Percentiles rank a stretch among this genome's conserved stretches.
Evolutionary conservation across 1,139 yeast genomes (phyloP).

Genomic region (Candida freyschussii): DNA sequence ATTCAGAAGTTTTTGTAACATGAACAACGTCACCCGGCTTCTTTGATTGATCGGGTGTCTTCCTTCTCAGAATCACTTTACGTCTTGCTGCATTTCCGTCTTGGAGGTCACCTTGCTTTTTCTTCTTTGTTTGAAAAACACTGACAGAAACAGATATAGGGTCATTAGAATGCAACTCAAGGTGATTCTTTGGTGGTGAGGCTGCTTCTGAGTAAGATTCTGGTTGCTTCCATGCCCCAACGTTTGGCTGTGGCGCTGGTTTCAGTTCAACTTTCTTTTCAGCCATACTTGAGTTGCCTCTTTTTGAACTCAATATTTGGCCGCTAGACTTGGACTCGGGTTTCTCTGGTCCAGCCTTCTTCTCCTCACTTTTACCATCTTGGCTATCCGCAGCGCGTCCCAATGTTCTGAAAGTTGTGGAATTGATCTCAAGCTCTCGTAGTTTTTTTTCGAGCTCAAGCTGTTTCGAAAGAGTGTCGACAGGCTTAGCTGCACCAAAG

Average conservation of each 20-base stretch:
- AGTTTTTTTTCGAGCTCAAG: conserved; percentile 45
- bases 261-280: conserved; percentile 7
- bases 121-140: conserved; percentile 10
- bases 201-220: conserved; percentile 7
- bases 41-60: conserved; percentile 19
- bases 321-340: conserved; percentile 1
- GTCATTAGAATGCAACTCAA: conserved; percentile 9
- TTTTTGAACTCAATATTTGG: conserved; percentile 3
- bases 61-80: conserved; percentile 20
- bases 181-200: conserved; percentile 11
- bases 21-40: conserved; percentile 8
- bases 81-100: conserved; percentile 10
- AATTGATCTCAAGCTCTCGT: conserved; percentile 44
- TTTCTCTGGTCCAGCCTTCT: conserved; percentile 1
- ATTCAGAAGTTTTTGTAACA: neutral
- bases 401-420: conserved; percentile 53
- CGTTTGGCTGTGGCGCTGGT: conserved; percentile 18
- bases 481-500: conserved; percentile 52
- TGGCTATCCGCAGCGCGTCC: conserved; percentile 24
- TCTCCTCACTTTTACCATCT: conserved; percentile 1
- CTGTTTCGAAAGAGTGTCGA: conserved; percentile 44
- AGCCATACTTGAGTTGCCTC: conserved; percentile 1
- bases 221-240: conserved; percentile 18
- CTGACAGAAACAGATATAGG: conserved; percentile 3
- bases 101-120: conserved; percentile 1